phyloP scores from a whole-genome alignment of 2,329 filamentous ascomycete species.

The Phyllosticta citrichinensis region DNA sequence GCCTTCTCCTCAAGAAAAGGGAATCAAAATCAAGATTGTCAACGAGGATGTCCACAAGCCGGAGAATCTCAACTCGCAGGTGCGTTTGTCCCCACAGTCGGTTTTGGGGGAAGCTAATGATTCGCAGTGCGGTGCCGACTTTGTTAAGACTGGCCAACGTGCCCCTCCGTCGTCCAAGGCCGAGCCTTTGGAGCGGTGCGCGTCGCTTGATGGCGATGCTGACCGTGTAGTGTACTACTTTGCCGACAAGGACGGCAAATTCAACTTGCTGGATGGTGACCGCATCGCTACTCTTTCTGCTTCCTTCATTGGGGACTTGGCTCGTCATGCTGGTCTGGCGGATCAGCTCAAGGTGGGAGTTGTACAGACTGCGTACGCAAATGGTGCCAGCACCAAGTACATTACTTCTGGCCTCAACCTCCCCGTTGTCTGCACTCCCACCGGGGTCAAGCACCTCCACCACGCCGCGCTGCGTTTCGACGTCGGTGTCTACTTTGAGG shows the following conservation, averaged over 20 bases:
- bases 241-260: conserved; percentile 68
- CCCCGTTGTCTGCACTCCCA: conserved; percentile 85
- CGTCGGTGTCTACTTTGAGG: conserved; percentile 96
- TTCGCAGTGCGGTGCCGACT: conserved; percentile 79
- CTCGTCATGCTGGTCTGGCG: conserved; percentile 66
- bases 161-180: conserved; percentile 77
- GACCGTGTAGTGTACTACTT: conserved; percentile 96
- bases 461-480: conserved; percentile 94
- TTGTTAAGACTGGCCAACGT: conserved; percentile 92
- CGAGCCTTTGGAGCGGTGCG: conserved; percentile 65
- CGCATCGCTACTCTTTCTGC: conserved; percentile 92
- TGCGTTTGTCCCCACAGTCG: conserved; percentile 31
- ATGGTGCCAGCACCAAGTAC: conserved; percentile 88
- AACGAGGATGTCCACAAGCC: conserved; percentile 91
- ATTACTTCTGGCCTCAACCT: conserved; percentile 80
- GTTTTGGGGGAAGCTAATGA: not conserved
- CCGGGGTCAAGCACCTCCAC: conserved; percentile 94
- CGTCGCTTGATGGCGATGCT: conserved; percentile 89
- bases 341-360: conserved; percentile 83
- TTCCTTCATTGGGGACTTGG: conserved; percentile 84
- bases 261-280: conserved; percentile 91
- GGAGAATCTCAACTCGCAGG: conserved; percentile 79
- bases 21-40: conserved; percentile 72
- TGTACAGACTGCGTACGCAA: conserved; percentile 95
- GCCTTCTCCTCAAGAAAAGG: conserved; percentile 54